Percentiles rank a stretch among this genome's conserved stretches.
Evolutionary conservation across 257 asterid species (phyloP).

Genomic region (Scutellaria barbata): DNA sequence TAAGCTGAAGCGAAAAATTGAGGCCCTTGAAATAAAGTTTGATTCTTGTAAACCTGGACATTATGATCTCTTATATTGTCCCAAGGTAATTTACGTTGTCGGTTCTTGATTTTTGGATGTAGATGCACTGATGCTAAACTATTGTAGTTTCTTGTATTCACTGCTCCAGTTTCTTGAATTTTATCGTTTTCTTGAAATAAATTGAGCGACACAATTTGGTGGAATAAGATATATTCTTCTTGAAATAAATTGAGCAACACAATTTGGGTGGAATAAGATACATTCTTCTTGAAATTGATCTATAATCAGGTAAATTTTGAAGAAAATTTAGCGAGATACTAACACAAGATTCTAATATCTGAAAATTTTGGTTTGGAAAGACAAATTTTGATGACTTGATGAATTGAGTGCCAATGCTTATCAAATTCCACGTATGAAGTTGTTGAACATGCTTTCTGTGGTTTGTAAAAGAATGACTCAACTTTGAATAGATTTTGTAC

Average conservation of each 20-base stretch:
- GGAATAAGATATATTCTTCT: not conserved
- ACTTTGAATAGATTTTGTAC: not conserved
- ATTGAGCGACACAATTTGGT: constrained; percentile 3
- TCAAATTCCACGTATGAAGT: not conserved
- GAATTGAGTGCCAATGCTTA: not conserved
- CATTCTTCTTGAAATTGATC: constrained; percentile 3
- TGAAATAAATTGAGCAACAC: not conserved
- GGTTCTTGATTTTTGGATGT: constrained; percentile 12
- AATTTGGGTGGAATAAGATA: not conserved
- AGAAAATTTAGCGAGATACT: not conserved
- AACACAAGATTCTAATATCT: not conserved
- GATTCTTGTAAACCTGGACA: constrained; percentile 62
- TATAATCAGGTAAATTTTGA: not conserved
- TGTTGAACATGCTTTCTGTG: not conserved
- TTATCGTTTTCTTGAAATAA: not conserved
- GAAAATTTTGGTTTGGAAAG: not conserved
- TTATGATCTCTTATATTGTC: constrained; percentile 62
- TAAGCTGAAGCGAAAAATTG: constrained; percentile 47
- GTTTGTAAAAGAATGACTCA: not conserved
- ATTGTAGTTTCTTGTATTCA: not conserved
- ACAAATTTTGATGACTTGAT: not conserved
- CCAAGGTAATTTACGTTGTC: constrained; percentile 49
- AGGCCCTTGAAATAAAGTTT: constrained; percentile 43
- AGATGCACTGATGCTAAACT: not conserved
- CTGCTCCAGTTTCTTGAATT: constrained; percentile 18